Conservation (phyloP, 2,329 filamentous ascomycete genomes). For the Aspergillus clavatus region DNA sequence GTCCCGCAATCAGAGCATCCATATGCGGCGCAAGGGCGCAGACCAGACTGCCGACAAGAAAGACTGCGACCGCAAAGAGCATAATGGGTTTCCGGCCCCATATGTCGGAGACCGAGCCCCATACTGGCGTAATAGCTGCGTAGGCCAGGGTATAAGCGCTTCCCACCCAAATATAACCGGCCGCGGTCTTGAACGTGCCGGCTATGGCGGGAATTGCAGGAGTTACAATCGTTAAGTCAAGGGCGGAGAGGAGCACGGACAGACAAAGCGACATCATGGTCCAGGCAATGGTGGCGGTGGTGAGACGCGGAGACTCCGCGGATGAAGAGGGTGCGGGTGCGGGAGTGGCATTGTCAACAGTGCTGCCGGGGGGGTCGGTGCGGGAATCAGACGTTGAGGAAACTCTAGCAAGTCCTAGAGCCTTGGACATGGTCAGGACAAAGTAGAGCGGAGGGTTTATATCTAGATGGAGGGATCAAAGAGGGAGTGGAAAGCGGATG, state of each 20-base stretch:
- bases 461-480: neutral
- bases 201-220: conserved; percentile 54
- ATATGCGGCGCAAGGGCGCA: conserved; percentile 45
- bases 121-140: conserved; percentile 33
- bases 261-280: conserved; percentile 16
- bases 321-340: neutral
- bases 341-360: neutral
- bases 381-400: neutral
- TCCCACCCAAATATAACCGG: conserved; percentile 53
- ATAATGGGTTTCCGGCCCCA: conserved; percentile 55
- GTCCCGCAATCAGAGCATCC: conserved; percentile 44
- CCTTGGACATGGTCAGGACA: neutral
- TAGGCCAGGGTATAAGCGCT: conserved; percentile 48
- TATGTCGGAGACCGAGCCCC: conserved; percentile 48
- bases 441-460: neutral
- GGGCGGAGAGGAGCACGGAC: conserved; percentile 9
- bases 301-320: neutral
- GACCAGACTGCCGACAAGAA: conserved; percentile 50
- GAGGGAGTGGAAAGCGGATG: neutral
- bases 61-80: conserved; percentile 46
- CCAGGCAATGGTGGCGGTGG: neutral
- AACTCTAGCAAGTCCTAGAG: neutral
- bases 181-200: conserved; percentile 47
- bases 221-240: conserved; percentile 48
- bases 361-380: neutral